These are phyloP conservation scores for Mortierella sp. DNA, from an alignment of 371 early-diverging fungal species.

Conservation along the genomic window DNA sequence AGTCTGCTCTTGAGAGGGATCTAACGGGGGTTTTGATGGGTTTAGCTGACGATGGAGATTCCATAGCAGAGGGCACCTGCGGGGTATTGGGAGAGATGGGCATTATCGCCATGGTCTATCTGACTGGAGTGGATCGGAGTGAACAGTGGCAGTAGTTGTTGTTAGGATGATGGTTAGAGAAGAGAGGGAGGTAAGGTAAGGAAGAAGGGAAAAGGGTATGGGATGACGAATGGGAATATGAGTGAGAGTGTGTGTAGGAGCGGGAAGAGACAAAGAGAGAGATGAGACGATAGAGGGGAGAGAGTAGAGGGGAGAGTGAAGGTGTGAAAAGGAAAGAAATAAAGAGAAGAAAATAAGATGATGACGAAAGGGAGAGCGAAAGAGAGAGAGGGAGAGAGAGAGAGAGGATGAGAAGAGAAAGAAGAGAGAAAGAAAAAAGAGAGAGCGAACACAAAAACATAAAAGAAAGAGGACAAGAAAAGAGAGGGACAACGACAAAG, in stretches of 20 bases:
- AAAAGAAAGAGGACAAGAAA: neutral
- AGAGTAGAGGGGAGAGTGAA: neutral
- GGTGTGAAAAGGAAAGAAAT: neutral
- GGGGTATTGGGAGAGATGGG: conserved; percentile 40
- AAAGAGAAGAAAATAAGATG: too few relatives aligned
- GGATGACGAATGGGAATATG: neutral
- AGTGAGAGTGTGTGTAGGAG: neutral
- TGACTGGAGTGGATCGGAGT: conserved; percentile 25
- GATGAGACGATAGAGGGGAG: neutral
- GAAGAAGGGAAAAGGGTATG: neutral
- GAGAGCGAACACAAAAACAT: neutral
- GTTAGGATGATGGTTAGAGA: neutral
- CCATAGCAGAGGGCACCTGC: conserved; percentile 22
- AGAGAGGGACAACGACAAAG: neutral
- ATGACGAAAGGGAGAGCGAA: too few relatives aligned
- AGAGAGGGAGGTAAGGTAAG: neutral
- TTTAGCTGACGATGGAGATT: conserved; percentile 30
- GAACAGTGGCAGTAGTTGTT: neutral
- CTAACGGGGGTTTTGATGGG: conserved; percentile 26
- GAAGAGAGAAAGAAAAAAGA: neutral
- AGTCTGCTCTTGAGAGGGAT: conserved; percentile 23
- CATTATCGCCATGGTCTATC: conserved; percentile 49
- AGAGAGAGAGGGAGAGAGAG: conserved; percentile 7
- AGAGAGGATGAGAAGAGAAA: conserved; percentile 3
- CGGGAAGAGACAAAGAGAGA: neutral